These are phyloP conservation scores for Santalum album DNA, from an alignment of 164 flowering plant genomes.

Conservation along the genomic window DNA sequence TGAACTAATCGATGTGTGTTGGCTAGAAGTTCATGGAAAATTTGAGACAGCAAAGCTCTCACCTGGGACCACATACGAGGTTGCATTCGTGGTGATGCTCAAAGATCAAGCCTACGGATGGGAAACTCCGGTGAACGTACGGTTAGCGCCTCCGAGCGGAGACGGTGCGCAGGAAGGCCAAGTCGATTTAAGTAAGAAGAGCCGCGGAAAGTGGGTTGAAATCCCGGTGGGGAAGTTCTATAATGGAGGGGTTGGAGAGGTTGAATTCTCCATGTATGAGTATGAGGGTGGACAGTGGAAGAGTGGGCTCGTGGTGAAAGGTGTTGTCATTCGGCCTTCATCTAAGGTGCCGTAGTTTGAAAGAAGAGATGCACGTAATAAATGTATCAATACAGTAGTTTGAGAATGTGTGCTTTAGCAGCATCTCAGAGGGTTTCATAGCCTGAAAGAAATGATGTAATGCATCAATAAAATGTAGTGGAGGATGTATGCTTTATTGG, in stretches of 20 bases:
- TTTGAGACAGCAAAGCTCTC: neutral
- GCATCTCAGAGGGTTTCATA: too few species aligned
- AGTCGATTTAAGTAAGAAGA: neutral
- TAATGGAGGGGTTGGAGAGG: neutral
- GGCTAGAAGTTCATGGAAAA: neutral
- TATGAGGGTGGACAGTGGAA: neutral
- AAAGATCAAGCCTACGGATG: neutral
- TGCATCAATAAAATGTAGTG: too few species aligned
- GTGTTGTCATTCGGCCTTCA: neutral
- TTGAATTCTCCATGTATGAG: neutral
- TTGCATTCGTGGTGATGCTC: constrained; percentile 1
- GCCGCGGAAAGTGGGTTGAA: neutral
- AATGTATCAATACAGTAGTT: too few species aligned
- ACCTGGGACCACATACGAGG: neutral
- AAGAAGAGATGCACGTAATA: too few species aligned
- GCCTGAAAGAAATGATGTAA: too few species aligned
- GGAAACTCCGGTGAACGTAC: neutral
- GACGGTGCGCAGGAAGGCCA: neutral
- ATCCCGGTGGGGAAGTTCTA: neutral
- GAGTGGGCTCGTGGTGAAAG: neutral
- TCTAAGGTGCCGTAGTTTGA: neutral
- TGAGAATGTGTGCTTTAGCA: too few species aligned
- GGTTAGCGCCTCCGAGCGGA: neutral
- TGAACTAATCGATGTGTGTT: neutral
- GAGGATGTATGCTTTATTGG: too few species aligned